These are phyloP conservation scores for Neonectria coccinea DNA, from an alignment of 2,329 filamentous ascomycete genomes.

Conservation along the genomic window DNA sequence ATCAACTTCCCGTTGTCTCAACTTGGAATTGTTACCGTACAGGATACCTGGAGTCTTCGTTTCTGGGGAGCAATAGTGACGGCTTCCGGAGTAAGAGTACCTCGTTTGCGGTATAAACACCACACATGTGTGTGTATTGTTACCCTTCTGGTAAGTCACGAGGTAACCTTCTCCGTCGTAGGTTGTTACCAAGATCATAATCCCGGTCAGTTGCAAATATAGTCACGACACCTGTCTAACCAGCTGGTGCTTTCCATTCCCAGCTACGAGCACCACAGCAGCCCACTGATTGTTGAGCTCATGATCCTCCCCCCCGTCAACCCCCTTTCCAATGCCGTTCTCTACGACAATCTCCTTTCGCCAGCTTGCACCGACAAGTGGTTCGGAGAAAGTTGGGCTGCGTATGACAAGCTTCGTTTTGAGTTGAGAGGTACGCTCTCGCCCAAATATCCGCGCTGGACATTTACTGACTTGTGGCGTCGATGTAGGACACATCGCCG, in stretches of 20 bases:
- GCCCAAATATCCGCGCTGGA: not conserved
- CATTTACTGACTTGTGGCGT: not conserved
- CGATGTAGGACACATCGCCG: not conserved
- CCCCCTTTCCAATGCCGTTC: not conserved
- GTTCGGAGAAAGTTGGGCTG: not conserved
- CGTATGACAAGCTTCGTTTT: not conserved
- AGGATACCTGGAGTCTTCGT: too few relatives aligned
- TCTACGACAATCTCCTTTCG: slow-evolving; percentile 2
- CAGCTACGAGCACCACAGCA: not conserved
- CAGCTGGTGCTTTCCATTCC: not conserved
- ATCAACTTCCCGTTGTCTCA: too few relatives aligned
- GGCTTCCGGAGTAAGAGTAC: too few relatives aligned
- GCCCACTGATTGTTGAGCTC: too few relatives aligned
- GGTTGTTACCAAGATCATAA: too few relatives aligned
- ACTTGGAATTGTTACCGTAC: too few relatives aligned
- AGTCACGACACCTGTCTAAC: not conserved
- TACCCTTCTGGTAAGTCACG: too few relatives aligned
- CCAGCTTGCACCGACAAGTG: slow-evolving; percentile 3
- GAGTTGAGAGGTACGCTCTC: not conserved
- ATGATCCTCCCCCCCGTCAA: not conserved
- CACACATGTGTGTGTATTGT: too few relatives aligned
- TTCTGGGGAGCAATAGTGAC: too few relatives aligned
- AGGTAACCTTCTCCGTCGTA: too few relatives aligned
- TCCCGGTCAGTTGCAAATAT: not conserved
- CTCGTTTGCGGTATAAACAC: too few relatives aligned